phyloP scores from a whole-genome alignment of 2,329 filamentous ascomycete species.

The Microsporum audouinii region DNA sequence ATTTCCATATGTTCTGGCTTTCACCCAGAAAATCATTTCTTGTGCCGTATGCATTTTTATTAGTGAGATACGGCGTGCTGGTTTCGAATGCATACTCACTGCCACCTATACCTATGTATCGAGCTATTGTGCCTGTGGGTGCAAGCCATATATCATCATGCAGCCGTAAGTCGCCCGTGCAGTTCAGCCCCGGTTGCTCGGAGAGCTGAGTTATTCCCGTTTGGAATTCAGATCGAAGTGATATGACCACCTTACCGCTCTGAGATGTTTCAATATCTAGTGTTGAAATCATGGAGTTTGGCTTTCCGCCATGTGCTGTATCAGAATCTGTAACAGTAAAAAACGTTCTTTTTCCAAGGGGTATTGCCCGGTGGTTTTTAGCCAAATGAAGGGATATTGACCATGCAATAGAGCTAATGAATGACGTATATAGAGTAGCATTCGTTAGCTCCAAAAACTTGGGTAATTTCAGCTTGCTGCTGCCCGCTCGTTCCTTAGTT shows the following conservation, averaged over 20 bases:
- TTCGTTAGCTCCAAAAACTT: slow-evolving; percentile 8
- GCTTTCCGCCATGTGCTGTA: slow-evolving; percentile 11
- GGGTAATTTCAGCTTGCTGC: slow-evolving; percentile 1
- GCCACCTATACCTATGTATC: slow-evolving; percentile 7
- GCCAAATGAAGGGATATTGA: slow-evolving; percentile 28
- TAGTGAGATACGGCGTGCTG: background rate
- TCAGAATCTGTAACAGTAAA: slow-evolving; percentile 27
- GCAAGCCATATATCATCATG: slow-evolving; percentile 30
- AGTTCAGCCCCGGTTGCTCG: slow-evolving; percentile 17
- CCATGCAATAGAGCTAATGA: slow-evolving; percentile 31
- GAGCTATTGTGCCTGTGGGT: slow-evolving; percentile 22
- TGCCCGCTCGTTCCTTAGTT: slow-evolving; percentile 4
- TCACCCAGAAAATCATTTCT: background rate
- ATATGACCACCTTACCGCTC: slow-evolving; percentile 28
- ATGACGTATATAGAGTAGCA: slow-evolving; percentile 29
- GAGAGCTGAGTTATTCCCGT: slow-evolving; percentile 26
- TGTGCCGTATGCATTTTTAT: background rate
- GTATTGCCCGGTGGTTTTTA: slow-evolving; percentile 27
- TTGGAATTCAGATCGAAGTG: slow-evolving; percentile 28
- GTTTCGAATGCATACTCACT: background rate
- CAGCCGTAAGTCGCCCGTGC: slow-evolving; percentile 1
- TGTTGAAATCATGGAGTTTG: slow-evolving; percentile 19
- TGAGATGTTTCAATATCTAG: slow-evolving; percentile 29
- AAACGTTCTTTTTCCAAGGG: slow-evolving; percentile 31
- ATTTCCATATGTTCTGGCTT: slow-evolving; percentile 27